Base-by-base conservation (phyloP, 2,329 filamentous ascomycete genomes). In the Ophiostoma triangulosporum region DNA sequence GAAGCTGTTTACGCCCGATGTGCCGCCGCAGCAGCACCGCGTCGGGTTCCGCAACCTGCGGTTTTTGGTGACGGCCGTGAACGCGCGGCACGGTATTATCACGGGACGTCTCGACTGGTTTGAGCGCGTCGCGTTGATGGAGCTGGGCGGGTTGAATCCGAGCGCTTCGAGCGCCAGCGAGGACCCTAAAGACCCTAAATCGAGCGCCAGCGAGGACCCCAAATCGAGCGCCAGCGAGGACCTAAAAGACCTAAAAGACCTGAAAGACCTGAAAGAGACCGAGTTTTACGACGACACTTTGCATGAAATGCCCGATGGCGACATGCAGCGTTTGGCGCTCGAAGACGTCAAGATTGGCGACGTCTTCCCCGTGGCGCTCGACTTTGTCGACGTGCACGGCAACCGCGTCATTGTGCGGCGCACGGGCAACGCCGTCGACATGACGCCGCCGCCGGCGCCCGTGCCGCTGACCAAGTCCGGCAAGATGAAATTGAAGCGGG, bases 311-410 rank as follows among this genome's bases (percentile, higher is more conserved):
- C 46, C 43, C 17, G 26, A 46, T 17, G 15, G 20, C 11, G 11
- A 17, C 31, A 55, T 53, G 50, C 26, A 24, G 22, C 38, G 17
- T 3, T 26, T 68, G 24, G 58, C 71, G 53, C 64, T 66, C n/a
- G 69, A 77, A 24, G 61, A 54, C 22, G 62, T 79, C 22, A 64
- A 65, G 27, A 57, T 70, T 7, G 76, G 73, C 6, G 77, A 81
- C 61, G 64, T 71, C n/a, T 75, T 78, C 56, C 72, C 76, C 57
- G 79, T 81, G 31, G 71, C 74, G 62, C 65, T 83, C 36, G 59
- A 57, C n/a, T 66, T 79, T 57, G 63, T 83, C 56, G 75, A 80
- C 58, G 71, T 77, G 26, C 70, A 75, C 59, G 61, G 62, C 15
- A 67, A 68, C 35, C 63, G 64, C 40, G 68, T 81, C 40, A 57